A percentile compares a stretch with the other conserved stretches of the same genome.
These are phyloP conservation scores for Kwoniella pini DNA, from an alignment of 768 basidiomycete genomes.

Conservation along the genomic window DNA sequence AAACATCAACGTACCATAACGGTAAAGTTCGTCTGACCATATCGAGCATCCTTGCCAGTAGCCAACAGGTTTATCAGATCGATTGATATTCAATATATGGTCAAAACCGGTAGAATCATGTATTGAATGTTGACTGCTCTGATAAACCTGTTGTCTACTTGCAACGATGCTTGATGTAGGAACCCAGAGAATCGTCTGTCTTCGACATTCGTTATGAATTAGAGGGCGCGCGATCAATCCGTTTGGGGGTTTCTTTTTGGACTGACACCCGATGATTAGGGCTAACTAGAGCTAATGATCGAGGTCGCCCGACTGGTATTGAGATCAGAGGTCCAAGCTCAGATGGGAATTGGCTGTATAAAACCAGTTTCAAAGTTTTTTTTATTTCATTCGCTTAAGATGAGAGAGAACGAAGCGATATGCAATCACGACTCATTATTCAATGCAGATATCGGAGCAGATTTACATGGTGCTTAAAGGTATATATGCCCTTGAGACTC, in stretches of 20 bases:
- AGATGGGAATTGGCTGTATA: too few species aligned
- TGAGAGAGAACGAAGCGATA: too few species aligned
- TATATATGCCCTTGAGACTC: too few species aligned
- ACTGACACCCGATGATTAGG: background rate
- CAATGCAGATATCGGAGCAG: too few species aligned
- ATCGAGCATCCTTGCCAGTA: background rate
- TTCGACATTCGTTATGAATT: background rate
- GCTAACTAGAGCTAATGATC: too few species aligned
- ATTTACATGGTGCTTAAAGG: too few species aligned
- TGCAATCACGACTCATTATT: too few species aligned
- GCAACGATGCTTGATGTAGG: background rate
- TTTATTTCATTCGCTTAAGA: too few species aligned
- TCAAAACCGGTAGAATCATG: background rate
- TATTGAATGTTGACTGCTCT: background rate
- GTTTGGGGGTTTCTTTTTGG: background rate
- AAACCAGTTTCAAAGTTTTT: too few species aligned
- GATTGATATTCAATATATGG: background rate
- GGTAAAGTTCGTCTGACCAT: background rate
- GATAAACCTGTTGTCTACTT: background rate
- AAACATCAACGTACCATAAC: slow-evolving; percentile 5
- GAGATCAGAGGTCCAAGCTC: too few species aligned
- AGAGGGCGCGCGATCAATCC: slow-evolving; percentile 4
- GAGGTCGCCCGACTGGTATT: too few species aligned
- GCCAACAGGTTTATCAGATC: background rate
- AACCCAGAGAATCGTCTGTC: background rate